These are phyloP conservation scores for Candida nemodendra DNA, from an alignment of 805 yeast species.

Conservation along the genomic window DNA sequence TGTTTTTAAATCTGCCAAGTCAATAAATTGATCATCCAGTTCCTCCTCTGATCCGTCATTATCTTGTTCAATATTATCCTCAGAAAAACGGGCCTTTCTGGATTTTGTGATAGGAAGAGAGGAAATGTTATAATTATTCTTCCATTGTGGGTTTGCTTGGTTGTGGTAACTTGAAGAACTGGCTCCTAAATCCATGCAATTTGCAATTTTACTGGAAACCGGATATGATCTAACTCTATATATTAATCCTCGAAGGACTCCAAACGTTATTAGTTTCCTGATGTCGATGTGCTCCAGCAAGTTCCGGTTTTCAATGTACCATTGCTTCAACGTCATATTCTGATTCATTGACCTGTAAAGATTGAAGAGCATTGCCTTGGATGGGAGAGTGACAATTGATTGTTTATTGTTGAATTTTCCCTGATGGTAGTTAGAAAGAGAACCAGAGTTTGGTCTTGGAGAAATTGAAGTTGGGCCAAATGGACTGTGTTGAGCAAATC, in stretches of 20 bases:
- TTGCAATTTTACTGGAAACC: constrained; percentile 42
- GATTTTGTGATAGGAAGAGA: constrained; percentile 19
- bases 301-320: constrained; percentile 71
- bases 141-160: constrained; percentile 3
- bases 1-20: constrained; percentile 19
- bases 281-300: constrained; percentile 68
- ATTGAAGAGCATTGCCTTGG: constrained; percentile 64
- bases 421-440: constrained; percentile 5
- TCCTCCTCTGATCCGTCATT: constrained; percentile 13
- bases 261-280: constrained; percentile 82
- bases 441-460: constrained; percentile 11
- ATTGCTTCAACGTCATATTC: constrained; percentile 72
- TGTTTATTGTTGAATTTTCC: constrained; percentile 4
- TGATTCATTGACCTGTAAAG: constrained; percentile 77
- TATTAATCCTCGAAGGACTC: constrained; percentile 75
- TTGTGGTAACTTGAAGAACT: constrained; percentile 9
- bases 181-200: constrained; percentile 33
- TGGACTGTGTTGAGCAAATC: neutral
- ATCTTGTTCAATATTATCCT: constrained; percentile 12
- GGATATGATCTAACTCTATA: constrained; percentile 83
- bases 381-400: constrained; percentile 43
- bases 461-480: constrained; percentile 8
- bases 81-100: constrained; percentile 23
- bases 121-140: constrained; percentile 17
- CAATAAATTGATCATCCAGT: constrained; percentile 23